phyloP scores from a whole-genome alignment of 495 filamentous ascomycete genomes.

The Tuber brumale region DNA sequence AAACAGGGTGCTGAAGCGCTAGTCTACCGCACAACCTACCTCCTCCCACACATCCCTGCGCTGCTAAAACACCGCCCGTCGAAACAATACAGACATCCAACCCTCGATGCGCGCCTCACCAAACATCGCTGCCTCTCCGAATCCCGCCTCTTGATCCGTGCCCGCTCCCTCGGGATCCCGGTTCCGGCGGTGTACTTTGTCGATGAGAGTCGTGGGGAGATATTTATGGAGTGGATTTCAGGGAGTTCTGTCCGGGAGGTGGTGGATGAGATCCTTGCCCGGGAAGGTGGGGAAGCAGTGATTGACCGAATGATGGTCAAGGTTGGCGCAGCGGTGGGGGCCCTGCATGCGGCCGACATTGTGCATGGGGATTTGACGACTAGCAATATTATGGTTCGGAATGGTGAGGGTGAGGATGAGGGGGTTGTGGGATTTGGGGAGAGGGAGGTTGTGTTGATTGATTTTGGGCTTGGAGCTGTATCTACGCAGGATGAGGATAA shows the following conservation, averaged over 20 bases:
- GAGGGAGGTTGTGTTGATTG: constrained; percentile 84
- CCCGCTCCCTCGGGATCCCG: constrained; percentile 32
- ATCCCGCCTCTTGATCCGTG: constrained; percentile 57
- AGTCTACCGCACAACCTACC: constrained; percentile 79
- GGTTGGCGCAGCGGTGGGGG: constrained; percentile 70
- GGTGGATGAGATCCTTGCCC: constrained; percentile 58
- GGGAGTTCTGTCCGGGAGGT: constrained; percentile 62
- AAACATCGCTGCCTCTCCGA: constrained; percentile 79
- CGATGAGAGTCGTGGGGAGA: constrained; percentile 56
- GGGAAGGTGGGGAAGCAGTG: constrained; percentile 46
- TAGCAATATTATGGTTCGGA: constrained; percentile 85
- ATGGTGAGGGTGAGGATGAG: constrained; percentile 12
- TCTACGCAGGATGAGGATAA: constrained; percentile 82
- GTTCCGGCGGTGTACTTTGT: constrained; percentile 43
- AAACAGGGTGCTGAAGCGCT: constrained; percentile 93
- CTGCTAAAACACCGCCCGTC: constrained; percentile 89
- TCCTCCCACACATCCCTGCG: constrained; percentile 59
- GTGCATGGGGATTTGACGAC: constrained; percentile 96
- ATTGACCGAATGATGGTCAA: constrained; percentile 55
- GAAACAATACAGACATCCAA: constrained; percentile 88
- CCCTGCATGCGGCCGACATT: constrained; percentile 71
- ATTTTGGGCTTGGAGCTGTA: constrained; percentile 86
- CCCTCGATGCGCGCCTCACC: constrained; percentile 79
- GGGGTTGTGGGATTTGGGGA: constrained; percentile 43
- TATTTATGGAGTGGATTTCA: constrained; percentile 85